These are phyloP conservation scores for Hericium coralloides DNA, from an alignment of 768 basidiomycete genomes.

Conservation along the genomic window DNA sequence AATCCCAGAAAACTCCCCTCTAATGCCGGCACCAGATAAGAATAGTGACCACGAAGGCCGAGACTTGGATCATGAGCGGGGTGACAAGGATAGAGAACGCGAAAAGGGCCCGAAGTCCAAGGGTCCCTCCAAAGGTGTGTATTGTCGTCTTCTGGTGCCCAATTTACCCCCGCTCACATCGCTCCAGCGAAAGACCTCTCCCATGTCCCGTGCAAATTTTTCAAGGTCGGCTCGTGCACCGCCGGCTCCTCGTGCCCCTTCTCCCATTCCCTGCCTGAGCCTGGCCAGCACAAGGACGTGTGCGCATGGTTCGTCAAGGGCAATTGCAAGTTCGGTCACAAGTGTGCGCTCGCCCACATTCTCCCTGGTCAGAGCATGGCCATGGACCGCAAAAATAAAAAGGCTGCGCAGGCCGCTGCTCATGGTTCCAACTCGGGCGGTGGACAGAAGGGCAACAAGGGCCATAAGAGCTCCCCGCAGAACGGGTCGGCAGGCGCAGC, in stretches of 20 bases:
- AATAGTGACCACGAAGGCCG: conserved; percentile 11
- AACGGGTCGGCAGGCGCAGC: conserved; percentile 12
- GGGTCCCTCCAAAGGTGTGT: conserved; percentile 17
- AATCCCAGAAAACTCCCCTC: neutral
- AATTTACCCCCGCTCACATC: conserved; percentile 2
- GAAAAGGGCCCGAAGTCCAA: conserved; percentile 18
- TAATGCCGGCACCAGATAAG: conserved; percentile 17
- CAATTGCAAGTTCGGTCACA: conserved; percentile 69
- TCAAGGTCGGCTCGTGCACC: conserved; percentile 88
- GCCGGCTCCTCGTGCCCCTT: conserved; percentile 95
- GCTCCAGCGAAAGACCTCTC: conserved; percentile 76
- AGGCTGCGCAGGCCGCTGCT: conserved; percentile 65
- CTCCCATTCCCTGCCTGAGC: conserved; percentile 68
- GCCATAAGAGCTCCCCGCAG: conserved; percentile 28
- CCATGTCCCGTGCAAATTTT: conserved; percentile 98
- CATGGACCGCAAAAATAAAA: conserved; percentile 98
- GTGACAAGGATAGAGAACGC: conserved; percentile 12
- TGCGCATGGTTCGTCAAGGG: conserved; percentile 94
- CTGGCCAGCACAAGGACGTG: conserved; percentile 71
- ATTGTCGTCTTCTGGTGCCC: neutral
- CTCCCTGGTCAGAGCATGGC: conserved; percentile 90
- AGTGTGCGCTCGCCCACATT: conserved; percentile 92
- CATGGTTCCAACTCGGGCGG: conserved; percentile 24
- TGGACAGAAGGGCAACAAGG: conserved; percentile 24
- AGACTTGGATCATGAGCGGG: conserved; percentile 13